Conservation (phyloP, 495 filamentous ascomycete species). For the Amphirosellinia nigrospora region DNA sequence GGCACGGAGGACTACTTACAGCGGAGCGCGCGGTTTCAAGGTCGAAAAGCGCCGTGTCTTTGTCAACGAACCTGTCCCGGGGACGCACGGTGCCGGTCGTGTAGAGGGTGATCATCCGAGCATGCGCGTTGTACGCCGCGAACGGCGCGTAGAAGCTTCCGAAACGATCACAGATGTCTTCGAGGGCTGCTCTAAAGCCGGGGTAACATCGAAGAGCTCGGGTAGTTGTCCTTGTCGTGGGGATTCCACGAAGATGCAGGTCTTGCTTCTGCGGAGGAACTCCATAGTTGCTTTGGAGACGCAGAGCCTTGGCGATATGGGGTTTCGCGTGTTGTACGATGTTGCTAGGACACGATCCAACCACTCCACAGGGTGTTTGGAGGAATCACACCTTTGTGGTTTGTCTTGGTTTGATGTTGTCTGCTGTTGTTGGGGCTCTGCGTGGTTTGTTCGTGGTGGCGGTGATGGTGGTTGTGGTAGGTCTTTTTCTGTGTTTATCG, state of each 20-base stretch:
- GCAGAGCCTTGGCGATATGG: neutral
- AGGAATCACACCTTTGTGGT: neutral
- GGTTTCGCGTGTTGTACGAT: conserved; percentile 26
- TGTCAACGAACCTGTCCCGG: conserved; percentile 2
- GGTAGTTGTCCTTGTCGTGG: conserved; percentile 23
- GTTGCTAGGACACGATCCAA: conserved; percentile 37
- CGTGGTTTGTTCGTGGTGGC: conserved; percentile 6
- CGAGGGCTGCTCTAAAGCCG: conserved; percentile 32
- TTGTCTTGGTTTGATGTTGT: neutral
- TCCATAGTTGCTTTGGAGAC: conserved; percentile 16
- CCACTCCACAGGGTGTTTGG: conserved; percentile 31
- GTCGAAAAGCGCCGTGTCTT: conserved; percentile 17
- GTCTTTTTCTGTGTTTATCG: neutral
- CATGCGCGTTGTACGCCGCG: conserved; percentile 29
- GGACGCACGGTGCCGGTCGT: conserved; percentile 21
- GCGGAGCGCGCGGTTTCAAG: conserved; percentile 18
- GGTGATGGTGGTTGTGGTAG: too few relatives aligned
- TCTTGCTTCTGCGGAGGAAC: conserved; percentile 15
- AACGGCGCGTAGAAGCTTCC: conserved; percentile 34
- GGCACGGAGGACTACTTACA: conserved; percentile 6
- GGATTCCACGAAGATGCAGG: conserved; percentile 26
- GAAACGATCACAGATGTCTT: conserved; percentile 31
- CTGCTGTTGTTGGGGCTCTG: neutral
- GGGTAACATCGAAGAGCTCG: conserved; percentile 33
- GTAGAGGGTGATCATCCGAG: conserved; percentile 31